A percentile compares a stretch with the other conserved stretches of the same genome.
These are phyloP conservation scores for Corymbia calophylla DNA, from an alignment of 441 rosid species.

Conservation along the genomic window DNA sequence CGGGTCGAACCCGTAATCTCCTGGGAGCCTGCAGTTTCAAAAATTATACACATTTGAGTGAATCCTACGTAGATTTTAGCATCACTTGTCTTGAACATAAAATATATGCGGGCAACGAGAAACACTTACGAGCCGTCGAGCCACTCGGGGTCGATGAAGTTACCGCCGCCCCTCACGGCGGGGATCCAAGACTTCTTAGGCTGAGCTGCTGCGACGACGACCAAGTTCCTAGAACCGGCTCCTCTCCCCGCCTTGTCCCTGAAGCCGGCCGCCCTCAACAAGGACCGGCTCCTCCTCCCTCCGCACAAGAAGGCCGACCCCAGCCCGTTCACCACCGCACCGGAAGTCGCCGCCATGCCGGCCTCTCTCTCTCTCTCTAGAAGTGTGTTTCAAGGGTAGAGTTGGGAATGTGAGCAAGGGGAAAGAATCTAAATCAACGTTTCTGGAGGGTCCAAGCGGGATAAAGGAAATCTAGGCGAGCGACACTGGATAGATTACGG, in stretches of 20 bases:
- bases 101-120: not conserved
- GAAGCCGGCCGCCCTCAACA: slow-evolving; percentile 15
- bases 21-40: slow-evolving; percentile 64
- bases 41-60: not conserved
- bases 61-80: not conserved
- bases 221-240: slow-evolving; percentile 23
- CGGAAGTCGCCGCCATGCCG: slow-evolving; percentile 53
- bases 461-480: slow-evolving; percentile 29
- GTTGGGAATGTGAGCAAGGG: not conserved
- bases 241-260: slow-evolving; percentile 4
- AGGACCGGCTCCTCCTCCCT: slow-evolving; percentile 28
- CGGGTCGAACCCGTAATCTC: slow-evolving; percentile 93
- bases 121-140: slow-evolving; percentile 96
- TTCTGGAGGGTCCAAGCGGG: slow-evolving; percentile 21
- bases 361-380: not conserved
- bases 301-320: slow-evolving; percentile 76
- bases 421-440: slow-evolving; percentile 5
- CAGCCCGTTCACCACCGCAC: slow-evolving; percentile 64
- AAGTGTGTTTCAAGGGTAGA: not conserved
- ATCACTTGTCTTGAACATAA: accelerated
- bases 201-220: slow-evolving; percentile 32
- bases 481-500: slow-evolving; percentile 57
- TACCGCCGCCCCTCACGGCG: slow-evolving; percentile 76
- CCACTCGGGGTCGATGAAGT: slow-evolving; percentile 89
- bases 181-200: slow-evolving; percentile 95